Base-by-base conservation (phyloP, 1,284 basidiomycete genomes). In the Trichosporon sp. region DNA sequence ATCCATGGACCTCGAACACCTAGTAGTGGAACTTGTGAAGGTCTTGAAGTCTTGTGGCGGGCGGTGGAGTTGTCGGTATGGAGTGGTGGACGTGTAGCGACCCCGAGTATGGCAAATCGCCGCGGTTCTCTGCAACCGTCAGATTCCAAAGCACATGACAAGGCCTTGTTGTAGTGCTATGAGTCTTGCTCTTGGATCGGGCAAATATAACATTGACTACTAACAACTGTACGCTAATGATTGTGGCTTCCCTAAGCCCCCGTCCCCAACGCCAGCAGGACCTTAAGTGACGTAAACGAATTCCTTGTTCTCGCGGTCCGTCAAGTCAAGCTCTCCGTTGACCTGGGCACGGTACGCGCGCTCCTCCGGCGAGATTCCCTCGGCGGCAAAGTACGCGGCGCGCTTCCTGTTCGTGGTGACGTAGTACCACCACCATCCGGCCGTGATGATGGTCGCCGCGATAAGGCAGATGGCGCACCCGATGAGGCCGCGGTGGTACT, bases 271-370 rank as follows among this genome's bases (percentile, higher is more conserved):
- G 38, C 16, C 59, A n/a, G 16, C 59, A 35, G 10, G 26, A 26
- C 26, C 32, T 35, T n/a, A 63, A 6, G 59, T 63, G 5, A n/a
- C 32, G 59, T 63, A 63, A 2, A 19, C 59, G 12, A 63, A 63
- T 32, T 63, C 59, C 32, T n/a, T 35, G 59, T 63, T 63, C 68
- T 71, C 59, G 8, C 16, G 32, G 63, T 79, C 78, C 8, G 77
- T 78, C 14, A 76, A 40, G 67, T 79, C 78, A 2, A 69, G 68
- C 68, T 79, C 77, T 19, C 77, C 77, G 2, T 75, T 75, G 4
- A 78, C 19, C 59, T 77, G 77, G 65, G 65, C 71, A 26, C 73
- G 71, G 61, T 74, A 65, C 10, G 69, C 73, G 6, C 75, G 68
- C 63, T 76, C 74, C 54, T 77, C 76, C 59, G 68, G 66, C 19